A percentile compares a stretch with the other conserved stretches of the same genome.
These are phyloP conservation scores for Dothistroma pini DNA, from an alignment of 2,329 filamentous ascomycete species.

Conservation along the genomic window DNA sequence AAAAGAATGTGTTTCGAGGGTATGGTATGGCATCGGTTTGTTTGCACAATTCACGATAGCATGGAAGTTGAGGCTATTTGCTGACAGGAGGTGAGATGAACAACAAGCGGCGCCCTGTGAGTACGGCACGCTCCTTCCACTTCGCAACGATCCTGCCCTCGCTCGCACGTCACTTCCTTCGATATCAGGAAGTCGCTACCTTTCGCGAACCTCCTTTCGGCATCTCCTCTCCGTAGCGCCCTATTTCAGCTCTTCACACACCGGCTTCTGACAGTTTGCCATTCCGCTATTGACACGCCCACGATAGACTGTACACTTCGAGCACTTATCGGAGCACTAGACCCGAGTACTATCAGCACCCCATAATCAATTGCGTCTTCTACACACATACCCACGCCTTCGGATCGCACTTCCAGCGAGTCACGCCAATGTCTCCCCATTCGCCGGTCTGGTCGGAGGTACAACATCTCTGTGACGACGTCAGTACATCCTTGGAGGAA, in stretches of 20 bases:
- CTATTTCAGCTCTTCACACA: not conserved
- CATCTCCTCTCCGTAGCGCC: not conserved
- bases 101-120: too few species aligned
- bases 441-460: not conserved
- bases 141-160: not conserved
- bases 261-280: not conserved
- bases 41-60: not conserved
- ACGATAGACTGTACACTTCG: not conserved
- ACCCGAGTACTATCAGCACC: not conserved
- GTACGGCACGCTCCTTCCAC: not conserved
- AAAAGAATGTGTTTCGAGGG: not conserved
- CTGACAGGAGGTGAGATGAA: not conserved
- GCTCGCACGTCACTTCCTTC: not conserved
- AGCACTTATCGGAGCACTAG: not conserved
- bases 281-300: not conserved
- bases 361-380: not conserved
- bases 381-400: not conserved
- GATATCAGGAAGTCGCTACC: not conserved
- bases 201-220: not conserved
- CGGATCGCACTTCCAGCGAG: not conserved
- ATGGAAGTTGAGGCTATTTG: not conserved
- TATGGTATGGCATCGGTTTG: not conserved
- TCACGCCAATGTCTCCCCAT: not conserved
- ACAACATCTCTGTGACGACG: not conserved
- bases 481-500: not conserved